Evolutionary conservation across 768 basidiomycete genomes (phyloP).

Genomic region (Suillus clintonianus): DNA sequence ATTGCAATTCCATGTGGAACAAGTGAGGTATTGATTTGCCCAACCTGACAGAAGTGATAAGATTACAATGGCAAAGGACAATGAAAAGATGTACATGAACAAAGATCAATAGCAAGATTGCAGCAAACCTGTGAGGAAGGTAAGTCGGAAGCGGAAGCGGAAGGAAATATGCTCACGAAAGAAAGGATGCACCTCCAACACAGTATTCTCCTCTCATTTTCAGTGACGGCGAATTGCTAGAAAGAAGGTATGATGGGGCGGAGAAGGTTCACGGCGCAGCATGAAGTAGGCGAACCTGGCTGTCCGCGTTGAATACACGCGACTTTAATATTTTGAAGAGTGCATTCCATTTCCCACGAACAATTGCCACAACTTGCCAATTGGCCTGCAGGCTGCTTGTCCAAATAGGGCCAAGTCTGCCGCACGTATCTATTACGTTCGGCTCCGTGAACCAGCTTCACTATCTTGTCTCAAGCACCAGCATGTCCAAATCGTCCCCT

Average conservation of each 20-base stretch:
- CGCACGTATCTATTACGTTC: constrained; percentile 3
- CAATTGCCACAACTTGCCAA: background rate
- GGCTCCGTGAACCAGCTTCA: background rate
- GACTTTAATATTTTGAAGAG: constrained; percentile 7
- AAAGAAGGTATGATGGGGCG: constrained; percentile 11
- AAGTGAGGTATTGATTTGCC: constrained; percentile 77
- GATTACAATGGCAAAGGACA: constrained; percentile 20
- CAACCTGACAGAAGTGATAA: constrained; percentile 52
- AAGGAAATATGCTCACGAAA: constrained; percentile 55
- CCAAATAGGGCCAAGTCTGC: constrained; percentile 20
- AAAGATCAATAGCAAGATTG: constrained; percentile 70
- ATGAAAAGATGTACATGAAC: constrained; percentile 60
- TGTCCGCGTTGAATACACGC: constrained; percentile 16
- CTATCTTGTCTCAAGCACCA: background rate
- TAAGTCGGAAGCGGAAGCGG: constrained; percentile 15
- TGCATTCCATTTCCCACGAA: constrained; percentile 11
- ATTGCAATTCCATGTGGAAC: constrained; percentile 74
- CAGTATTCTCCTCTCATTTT: constrained; percentile 76
- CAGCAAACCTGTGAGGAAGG: constrained; percentile 22
- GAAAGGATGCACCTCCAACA: constrained; percentile 67
- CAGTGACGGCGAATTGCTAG: constrained; percentile 10
- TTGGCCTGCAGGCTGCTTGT: constrained; percentile 15
- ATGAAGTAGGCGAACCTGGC: constrained; percentile 23
- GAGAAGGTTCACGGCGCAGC: constrained; percentile 9
- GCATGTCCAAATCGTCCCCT: constrained; percentile 29